phyloP scores from a whole-genome alignment of 805 yeast species.

The Candida insectalens region DNA sequence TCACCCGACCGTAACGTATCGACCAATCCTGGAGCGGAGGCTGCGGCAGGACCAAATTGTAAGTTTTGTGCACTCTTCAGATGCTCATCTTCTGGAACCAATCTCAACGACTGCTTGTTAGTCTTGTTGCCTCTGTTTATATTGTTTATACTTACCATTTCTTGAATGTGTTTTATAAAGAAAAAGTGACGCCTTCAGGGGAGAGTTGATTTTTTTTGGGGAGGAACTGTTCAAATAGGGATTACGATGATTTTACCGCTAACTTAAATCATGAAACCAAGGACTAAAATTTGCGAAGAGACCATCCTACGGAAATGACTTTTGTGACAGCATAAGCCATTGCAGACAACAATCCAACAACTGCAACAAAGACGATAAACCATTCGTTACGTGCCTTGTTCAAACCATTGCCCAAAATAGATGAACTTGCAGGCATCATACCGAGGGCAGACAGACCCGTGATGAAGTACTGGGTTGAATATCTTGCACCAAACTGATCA shows the following conservation, averaged over 20 bases:
- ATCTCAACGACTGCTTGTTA: conserved; percentile 24
- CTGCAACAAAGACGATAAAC: conserved; percentile 6
- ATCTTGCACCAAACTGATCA: conserved; percentile 51
- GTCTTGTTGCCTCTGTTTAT: neutral
- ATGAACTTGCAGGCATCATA: conserved; percentile 29
- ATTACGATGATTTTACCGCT: neutral
- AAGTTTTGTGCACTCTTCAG: conserved; percentile 40
- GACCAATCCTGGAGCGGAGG: conserved; percentile 60
- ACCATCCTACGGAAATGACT: conserved; percentile 3
- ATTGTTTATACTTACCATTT: conserved; percentile 1
- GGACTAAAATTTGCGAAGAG: conserved; percentile 32
- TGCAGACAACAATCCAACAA: conserved; percentile 6
- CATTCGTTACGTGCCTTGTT: conserved; percentile 5
- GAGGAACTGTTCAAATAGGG: neutral
- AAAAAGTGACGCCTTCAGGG: too few species aligned
- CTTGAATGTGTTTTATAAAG: neutral
- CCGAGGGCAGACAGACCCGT: conserved; percentile 28
- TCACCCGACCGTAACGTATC: conserved; percentile 58
- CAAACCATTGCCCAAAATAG: conserved; percentile 7
- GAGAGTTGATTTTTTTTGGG: neutral
- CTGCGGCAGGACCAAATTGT: conserved; percentile 44
- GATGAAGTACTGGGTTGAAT: conserved; percentile 47
- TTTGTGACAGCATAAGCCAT: conserved; percentile 2
- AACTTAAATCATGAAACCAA: too few species aligned
- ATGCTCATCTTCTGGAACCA: conserved; percentile 44